These are phyloP conservation scores for Bolboschoenus planiculmis DNA, from an alignment of 176 grass and related monocot genomes.

Conservation along the genomic window DNA sequence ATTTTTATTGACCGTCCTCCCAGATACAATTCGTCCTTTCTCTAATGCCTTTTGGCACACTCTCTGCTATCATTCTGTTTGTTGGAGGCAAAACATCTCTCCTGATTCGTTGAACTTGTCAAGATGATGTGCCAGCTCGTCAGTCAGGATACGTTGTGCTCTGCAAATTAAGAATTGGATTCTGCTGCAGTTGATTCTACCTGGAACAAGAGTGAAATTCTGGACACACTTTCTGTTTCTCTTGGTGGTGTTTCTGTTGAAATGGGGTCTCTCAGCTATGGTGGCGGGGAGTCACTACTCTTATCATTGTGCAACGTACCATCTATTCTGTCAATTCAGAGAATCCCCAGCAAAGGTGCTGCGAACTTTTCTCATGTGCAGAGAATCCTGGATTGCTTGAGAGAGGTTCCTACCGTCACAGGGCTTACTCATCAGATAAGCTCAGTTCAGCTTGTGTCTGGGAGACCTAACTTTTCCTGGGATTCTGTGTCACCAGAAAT, in stretches of 20 bases:
- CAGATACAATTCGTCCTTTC: background rate
- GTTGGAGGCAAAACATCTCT: background rate
- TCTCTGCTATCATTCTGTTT: background rate
- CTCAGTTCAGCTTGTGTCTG: background rate
- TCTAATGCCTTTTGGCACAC: background rate
- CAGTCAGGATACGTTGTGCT: background rate
- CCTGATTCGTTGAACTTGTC: background rate
- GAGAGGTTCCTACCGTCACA: background rate
- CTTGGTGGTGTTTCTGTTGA: background rate
- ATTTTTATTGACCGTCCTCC: no score
- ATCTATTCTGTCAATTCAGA: background rate
- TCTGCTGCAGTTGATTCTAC: background rate
- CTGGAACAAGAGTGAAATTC: background rate
- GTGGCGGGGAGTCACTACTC: background rate
- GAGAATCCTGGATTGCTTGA: background rate
- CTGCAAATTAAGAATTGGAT: background rate
- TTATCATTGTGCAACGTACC: background rate
- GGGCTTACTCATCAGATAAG: background rate
- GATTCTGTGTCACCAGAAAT: background rate
- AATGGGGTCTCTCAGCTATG: background rate
- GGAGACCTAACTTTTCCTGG: background rate
- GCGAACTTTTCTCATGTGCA: background rate
- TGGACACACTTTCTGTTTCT: background rate
- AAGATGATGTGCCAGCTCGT: background rate
- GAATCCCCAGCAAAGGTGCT: background rate